Evolutionary conservation across 2,329 filamentous ascomycete species (phyloP).

Genomic region (Nemania abortiva): DNA sequence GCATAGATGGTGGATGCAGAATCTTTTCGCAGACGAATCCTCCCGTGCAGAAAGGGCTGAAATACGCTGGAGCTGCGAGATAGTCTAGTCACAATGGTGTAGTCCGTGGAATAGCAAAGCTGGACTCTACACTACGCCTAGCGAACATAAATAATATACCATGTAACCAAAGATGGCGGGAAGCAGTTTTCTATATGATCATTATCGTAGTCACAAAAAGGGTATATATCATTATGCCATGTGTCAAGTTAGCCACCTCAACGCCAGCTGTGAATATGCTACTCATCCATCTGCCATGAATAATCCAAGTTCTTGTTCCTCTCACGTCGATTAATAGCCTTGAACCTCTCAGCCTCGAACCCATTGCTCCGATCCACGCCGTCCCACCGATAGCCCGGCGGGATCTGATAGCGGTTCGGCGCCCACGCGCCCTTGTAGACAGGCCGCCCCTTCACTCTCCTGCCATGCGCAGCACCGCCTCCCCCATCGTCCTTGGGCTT

Average conservation of each 20-base stretch:
- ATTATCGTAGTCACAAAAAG: slow-evolving; percentile 14
- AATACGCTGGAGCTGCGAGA: background rate
- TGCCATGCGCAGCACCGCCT: slow-evolving; percentile 28
- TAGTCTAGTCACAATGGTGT: slow-evolving; percentile 3
- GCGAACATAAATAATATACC: slow-evolving; percentile 8
- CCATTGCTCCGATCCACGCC: slow-evolving; percentile 94
- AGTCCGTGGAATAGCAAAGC: background rate
- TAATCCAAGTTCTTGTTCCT: slow-evolving; percentile 86
- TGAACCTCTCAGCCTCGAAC: slow-evolving; percentile 94
- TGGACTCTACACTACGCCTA: slow-evolving; percentile 11
- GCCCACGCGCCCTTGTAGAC: slow-evolving; percentile 83
- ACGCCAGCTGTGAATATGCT: slow-evolving; percentile 43
- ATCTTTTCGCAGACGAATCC: background rate
- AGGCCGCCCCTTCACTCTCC: slow-evolving; percentile 63
- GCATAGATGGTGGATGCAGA: background rate
- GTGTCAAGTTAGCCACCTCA: slow-evolving; percentile 11
- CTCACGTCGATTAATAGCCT: slow-evolving; percentile 81
- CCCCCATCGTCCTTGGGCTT: slow-evolving; percentile 57
- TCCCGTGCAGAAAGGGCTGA: background rate
- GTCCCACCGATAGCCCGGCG: slow-evolving; percentile 95
- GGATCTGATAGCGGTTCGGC: slow-evolving; percentile 94
- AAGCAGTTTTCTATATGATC: background rate
- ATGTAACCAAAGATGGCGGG: background rate
- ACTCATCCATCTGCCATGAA: slow-evolving; percentile 97
- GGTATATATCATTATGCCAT: slow-evolving; percentile 38